These are phyloP conservation scores for Theobroma grandiflorum DNA, from an alignment of 441 rosid species.

Conservation along the genomic window DNA sequence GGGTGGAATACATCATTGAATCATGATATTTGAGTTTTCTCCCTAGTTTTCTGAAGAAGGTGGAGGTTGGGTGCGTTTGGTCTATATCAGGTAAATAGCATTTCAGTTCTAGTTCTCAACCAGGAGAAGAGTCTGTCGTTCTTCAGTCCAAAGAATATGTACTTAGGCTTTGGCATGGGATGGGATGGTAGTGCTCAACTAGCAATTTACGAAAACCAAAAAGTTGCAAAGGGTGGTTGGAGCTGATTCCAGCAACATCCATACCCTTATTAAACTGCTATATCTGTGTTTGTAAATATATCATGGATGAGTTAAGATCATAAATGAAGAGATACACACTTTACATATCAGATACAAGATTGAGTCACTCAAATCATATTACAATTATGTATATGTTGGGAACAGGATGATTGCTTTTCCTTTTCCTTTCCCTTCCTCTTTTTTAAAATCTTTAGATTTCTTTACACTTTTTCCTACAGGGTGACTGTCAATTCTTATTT, in stretches of 20 bases:
- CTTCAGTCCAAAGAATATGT: neutral
- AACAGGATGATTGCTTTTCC: neutral
- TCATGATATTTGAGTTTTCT: slow-evolving; percentile 22
- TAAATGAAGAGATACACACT: neutral
- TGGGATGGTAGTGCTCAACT: neutral
- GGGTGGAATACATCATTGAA: slow-evolving; percentile 30
- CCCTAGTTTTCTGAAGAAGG: neutral
- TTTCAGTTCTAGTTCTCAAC: neutral
- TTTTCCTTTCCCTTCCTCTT: neutral
- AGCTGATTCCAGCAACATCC: neutral
- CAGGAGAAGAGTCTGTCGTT: neutral
- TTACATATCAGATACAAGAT: neutral
- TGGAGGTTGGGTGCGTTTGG: neutral
- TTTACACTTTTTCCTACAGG: neutral
- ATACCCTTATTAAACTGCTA: neutral
- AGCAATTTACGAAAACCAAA: neutral
- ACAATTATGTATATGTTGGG: neutral
- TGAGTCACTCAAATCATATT: too few species aligned
- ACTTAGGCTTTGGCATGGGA: neutral
- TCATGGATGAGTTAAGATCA: neutral
- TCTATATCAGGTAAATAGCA: slow-evolving; percentile 4
- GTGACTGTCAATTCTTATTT: neutral
- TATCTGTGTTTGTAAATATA: neutral
- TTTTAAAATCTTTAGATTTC: neutral
- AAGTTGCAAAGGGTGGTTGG: neutral